Conservation (phyloP, 2,329 filamentous ascomycete genomes). For the Xylariomycetidae sp. region DNA sequence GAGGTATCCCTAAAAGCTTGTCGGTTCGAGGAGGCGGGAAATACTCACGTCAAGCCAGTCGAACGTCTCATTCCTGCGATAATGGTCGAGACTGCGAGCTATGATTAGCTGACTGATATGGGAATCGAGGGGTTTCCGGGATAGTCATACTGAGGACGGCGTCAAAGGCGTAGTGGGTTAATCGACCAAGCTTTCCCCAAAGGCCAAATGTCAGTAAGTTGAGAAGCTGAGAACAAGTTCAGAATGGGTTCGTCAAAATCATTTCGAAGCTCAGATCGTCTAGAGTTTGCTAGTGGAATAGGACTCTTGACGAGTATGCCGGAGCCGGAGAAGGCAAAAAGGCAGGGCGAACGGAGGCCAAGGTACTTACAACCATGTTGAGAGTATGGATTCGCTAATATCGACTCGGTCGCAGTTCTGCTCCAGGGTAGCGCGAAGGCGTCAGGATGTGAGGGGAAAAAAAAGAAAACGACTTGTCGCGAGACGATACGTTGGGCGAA, state of each 20-base stretch:
- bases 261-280: too few species aligned
- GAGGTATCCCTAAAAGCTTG: not conserved
- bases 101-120: too few species aligned
- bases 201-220: slow-evolving; percentile 65
- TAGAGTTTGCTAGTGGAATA: too few species aligned
- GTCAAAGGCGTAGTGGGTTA: slow-evolving; percentile 95
- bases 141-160: slow-evolving; percentile 74
- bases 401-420: too few species aligned
- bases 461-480: too few species aligned
- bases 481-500: too few species aligned
- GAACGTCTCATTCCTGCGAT: slow-evolving; percentile 96
- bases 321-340: too few species aligned
- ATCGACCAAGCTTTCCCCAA: slow-evolving; percentile 78
- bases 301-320: not conserved
- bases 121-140: slow-evolving; percentile 5
- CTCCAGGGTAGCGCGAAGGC: too few species aligned
- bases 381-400: slow-evolving; percentile 1
- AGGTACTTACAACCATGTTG: slow-evolving; percentile 20
- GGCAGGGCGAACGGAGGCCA: not conserved
- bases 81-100: slow-evolving; percentile 86
- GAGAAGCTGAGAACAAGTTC: slow-evolving; percentile 51
- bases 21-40: slow-evolving; percentile 11
- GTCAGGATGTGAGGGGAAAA: too few species aligned
- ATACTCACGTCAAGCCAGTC: slow-evolving; percentile 91
- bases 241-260: slow-evolving; percentile 35